These are phyloP conservation scores for Diaporthe sp. DNA, from an alignment of 2,329 filamentous ascomycete species.

Conservation along the genomic window DNA sequence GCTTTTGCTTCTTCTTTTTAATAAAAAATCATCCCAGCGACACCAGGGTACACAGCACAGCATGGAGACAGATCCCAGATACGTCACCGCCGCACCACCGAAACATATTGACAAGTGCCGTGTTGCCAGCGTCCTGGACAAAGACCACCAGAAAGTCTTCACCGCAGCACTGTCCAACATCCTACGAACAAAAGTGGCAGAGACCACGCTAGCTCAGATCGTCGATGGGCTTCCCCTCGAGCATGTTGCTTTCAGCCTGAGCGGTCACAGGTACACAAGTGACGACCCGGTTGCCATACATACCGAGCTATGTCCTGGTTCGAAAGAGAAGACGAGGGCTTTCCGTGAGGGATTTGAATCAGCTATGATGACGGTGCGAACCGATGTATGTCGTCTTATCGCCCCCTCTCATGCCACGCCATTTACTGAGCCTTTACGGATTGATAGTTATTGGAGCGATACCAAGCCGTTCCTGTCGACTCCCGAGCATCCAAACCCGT, in stretches of 20 bases:
- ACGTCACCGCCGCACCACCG: not conserved
- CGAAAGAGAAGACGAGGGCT: not conserved
- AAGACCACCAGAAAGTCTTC: not conserved
- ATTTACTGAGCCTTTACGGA: not conserved
- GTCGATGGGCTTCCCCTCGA: constrained; percentile 28
- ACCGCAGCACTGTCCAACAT: constrained; percentile 12
- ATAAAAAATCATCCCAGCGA: not conserved
- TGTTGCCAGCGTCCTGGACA: not conserved
- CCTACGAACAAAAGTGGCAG: not conserved
- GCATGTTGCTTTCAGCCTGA: not conserved
- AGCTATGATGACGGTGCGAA: not conserved
- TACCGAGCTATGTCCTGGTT: not conserved
- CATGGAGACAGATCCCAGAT: constrained; percentile 1
- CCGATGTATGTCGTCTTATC: not conserved
- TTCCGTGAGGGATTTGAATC: not conserved
- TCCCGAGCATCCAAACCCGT: not conserved
- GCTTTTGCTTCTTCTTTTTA: no score
- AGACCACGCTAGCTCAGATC: constrained; percentile 26
- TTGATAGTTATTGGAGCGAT: not conserved
- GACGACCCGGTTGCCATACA: not conserved
- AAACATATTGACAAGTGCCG: not conserved
- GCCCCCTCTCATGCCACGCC: not conserved
- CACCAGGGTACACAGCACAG: not conserved
- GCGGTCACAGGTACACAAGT: not conserved
- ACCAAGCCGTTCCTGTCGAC: not conserved